These are phyloP conservation scores for Ogataea thermomethanolica DNA, from an alignment of 805 yeast genomes.

Conservation along the genomic window DNA sequence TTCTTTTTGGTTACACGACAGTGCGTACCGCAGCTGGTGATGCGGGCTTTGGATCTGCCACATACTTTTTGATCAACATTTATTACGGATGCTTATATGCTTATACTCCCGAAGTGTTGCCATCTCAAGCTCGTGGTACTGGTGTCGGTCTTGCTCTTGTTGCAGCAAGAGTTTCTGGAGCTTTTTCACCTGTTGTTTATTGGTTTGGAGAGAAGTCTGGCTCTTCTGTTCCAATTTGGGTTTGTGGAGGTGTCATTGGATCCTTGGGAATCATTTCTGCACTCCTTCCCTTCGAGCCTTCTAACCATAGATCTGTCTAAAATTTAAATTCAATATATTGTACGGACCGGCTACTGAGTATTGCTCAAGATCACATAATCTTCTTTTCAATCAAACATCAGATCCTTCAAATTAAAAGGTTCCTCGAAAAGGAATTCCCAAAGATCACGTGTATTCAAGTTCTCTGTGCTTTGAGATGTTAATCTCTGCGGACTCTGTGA, in stretches of 20 bases:
- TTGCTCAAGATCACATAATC: too few relatives aligned
- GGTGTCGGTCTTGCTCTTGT: conserved; percentile 61
- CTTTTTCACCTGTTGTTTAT: conserved; percentile 55
- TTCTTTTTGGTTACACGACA: conserved; percentile 61
- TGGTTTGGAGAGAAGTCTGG: conserved; percentile 46
- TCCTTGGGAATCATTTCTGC: conserved; percentile 42
- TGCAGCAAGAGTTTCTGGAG: conserved; percentile 49
- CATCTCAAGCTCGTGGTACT: conserved; percentile 51
- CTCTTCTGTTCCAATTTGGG: conserved; percentile 59
- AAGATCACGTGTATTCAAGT: conserved; percentile 7
- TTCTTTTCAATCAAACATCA: conserved; percentile 11
- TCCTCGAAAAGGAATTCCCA: conserved; percentile 17
- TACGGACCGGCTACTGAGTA: too few relatives aligned
- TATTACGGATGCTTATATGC: conserved; percentile 62
- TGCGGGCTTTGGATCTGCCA: conserved; percentile 47
- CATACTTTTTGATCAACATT: conserved; percentile 45
- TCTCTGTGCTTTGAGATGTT: not conserved
- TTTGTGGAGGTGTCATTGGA: conserved; percentile 54
- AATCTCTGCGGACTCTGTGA: too few relatives aligned
- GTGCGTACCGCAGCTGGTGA: conserved; percentile 53
- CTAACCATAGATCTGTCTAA: conserved; percentile 35
- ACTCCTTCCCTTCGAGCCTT: conserved; percentile 50
- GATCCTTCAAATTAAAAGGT: conserved; percentile 13
- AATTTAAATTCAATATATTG: too few relatives aligned
- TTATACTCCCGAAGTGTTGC: conserved; percentile 60